phyloP scores from a whole-genome alignment of 2,329 filamentous ascomycete genomes.

The Monosporascus sp. region DNA sequence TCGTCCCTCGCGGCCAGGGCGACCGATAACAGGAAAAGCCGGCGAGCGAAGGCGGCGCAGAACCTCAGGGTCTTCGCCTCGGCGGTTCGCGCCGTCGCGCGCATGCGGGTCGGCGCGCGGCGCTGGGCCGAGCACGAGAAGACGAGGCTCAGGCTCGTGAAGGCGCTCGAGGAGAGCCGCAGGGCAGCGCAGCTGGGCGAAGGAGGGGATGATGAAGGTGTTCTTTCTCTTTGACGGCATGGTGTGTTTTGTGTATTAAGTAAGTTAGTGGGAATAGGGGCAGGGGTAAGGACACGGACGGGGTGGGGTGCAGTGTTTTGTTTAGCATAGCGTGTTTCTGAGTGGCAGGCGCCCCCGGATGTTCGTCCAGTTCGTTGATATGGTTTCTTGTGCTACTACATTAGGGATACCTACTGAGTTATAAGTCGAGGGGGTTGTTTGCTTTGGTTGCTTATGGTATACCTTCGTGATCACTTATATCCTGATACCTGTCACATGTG shows the following conservation, averaged over 20 bases:
- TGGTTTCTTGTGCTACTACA: too few species aligned
- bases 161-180: slow-evolving; percentile 37
- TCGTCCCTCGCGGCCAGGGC: slow-evolving; percentile 1
- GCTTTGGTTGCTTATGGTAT: too few species aligned
- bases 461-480: too few species aligned
- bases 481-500: too few species aligned
- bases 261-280: too few species aligned
- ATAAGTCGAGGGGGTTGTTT: too few species aligned
- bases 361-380: too few species aligned
- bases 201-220: background rate
- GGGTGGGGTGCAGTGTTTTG: too few species aligned
- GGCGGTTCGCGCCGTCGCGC: slow-evolving; percentile 48
- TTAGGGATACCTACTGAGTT: too few species aligned
- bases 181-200: slow-evolving; percentile 1
- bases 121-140: slow-evolving; percentile 49
- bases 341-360: too few species aligned
- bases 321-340: too few species aligned
- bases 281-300: too few species aligned
- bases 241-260: background rate
- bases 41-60: slow-evolving; percentile 7
- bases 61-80: slow-evolving; percentile 41
- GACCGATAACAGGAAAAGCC: slow-evolving; percentile 6
- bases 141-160: slow-evolving; percentile 42
- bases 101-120: slow-evolving; percentile 42
- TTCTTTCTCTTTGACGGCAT: background rate